These are phyloP conservation scores for Groenewaldozyma salmanticensis DNA, from an alignment of 805 yeast genomes.

Conservation along the genomic window DNA sequence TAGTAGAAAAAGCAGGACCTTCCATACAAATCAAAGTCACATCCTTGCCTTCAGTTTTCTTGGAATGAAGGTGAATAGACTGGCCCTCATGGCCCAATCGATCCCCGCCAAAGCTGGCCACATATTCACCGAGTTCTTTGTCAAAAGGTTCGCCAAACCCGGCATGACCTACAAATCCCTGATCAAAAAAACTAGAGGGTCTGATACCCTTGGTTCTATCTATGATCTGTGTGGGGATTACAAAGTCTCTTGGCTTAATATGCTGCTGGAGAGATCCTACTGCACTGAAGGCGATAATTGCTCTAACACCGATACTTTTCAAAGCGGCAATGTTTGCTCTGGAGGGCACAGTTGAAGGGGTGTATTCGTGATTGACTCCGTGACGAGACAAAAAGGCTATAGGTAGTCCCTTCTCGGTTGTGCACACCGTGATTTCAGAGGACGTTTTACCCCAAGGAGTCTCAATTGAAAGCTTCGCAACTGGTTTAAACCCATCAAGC, in stretches of 20 bases:
- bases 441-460: slow-evolving; percentile 99
- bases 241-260: slow-evolving; percentile 91
- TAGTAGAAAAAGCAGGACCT: slow-evolving; percentile 95
- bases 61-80: slow-evolving; percentile 53
- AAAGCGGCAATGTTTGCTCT: slow-evolving; percentile 95
- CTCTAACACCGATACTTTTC: slow-evolving; percentile 76
- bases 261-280: slow-evolving; percentile 90
- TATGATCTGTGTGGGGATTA: slow-evolving; percentile 90
- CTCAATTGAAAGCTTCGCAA: slow-evolving; percentile 67
- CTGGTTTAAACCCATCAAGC: slow-evolving; percentile 70
- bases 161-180: slow-evolving; percentile 94
- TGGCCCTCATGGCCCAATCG: slow-evolving; percentile 37
- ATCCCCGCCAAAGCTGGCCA: slow-evolving; percentile 49
- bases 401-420: slow-evolving; percentile 63
- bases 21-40: slow-evolving; percentile 92
- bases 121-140: slow-evolving; percentile 52
- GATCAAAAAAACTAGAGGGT: slow-evolving; percentile 78
- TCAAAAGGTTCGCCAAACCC: slow-evolving; percentile 97
- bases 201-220: slow-evolving; percentile 96
- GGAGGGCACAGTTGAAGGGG: slow-evolving; percentile 88
- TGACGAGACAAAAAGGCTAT: slow-evolving; percentile 94
- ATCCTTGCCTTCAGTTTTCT: slow-evolving; percentile 58
- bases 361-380: slow-evolving; percentile 77
- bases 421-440: slow-evolving; percentile 85
- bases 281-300: slow-evolving; percentile 86